Evolutionary conservation across 1,284 basidiomycete genomes (phyloP).

Genomic region (Mycena sp.): DNA sequence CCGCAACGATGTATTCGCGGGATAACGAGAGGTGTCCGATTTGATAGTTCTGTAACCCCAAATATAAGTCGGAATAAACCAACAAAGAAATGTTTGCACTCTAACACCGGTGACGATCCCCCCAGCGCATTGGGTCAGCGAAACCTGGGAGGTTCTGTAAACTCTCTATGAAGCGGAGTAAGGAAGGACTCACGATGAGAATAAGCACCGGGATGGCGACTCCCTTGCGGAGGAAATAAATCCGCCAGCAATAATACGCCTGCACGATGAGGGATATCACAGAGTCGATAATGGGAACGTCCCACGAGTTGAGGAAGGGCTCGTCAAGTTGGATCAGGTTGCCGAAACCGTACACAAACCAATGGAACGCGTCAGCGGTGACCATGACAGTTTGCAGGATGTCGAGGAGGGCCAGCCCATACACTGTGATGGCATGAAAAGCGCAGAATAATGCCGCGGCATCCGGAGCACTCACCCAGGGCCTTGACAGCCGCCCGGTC

Average conservation of each 20-base stretch:
- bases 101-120: slow-evolving; percentile 25
- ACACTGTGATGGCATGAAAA: slow-evolving; percentile 21
- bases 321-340: slow-evolving; percentile 26
- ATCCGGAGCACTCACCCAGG: slow-evolving; percentile 8
- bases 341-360: slow-evolving; percentile 32
- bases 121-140: slow-evolving; percentile 22
- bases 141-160: slow-evolving; percentile 18
- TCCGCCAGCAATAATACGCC: slow-evolving; percentile 32
- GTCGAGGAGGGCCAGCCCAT: slow-evolving; percentile 28
- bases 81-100: slow-evolving; percentile 13
- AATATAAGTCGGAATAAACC: slow-evolving; percentile 2
- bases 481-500: neutral
- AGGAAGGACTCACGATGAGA: slow-evolving; percentile 7
- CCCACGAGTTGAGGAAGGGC: slow-evolving; percentile 34
- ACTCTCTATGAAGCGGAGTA: slow-evolving; percentile 5
- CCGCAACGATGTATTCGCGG: slow-evolving; percentile 19
- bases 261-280: slow-evolving; percentile 33
- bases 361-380: slow-evolving; percentile 33
- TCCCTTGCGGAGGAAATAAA: slow-evolving; percentile 17
- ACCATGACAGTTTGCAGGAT: slow-evolving; percentile 29
- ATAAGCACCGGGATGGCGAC: slow-evolving; percentile 11
- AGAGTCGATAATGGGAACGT: slow-evolving; percentile 31
- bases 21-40: slow-evolving; percentile 26
- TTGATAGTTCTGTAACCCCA: slow-evolving; percentile 18
- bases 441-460: neutral